phyloP scores from a whole-genome alignment of 2,329 filamentous ascomycete species.

The Ophiosphaerella herpotricha region DNA sequence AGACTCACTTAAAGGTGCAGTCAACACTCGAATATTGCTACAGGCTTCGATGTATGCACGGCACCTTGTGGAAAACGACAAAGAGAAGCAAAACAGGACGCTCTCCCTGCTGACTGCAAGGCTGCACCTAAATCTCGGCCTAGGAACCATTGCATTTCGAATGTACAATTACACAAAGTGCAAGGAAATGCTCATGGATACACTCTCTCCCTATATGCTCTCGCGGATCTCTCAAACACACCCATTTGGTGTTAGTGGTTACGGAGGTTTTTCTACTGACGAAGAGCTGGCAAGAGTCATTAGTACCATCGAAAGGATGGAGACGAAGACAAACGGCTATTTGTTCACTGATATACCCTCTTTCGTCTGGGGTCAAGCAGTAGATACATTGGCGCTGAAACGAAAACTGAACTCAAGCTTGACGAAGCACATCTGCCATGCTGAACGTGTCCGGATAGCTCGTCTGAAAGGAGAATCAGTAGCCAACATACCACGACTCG shows the following conservation, averaged over 20 bases:
- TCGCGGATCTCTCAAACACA: slow-evolving; percentile 39
- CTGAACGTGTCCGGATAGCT: slow-evolving; percentile 39
- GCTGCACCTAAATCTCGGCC: slow-evolving; percentile 37
- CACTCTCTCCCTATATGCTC: slow-evolving; percentile 35
- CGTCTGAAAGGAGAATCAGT: slow-evolving; percentile 32
- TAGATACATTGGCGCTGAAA: slow-evolving; percentile 31
- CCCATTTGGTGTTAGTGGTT: slow-evolving; percentile 37
- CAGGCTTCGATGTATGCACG: slow-evolving; percentile 37
- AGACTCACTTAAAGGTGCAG: slow-evolving; percentile 3
- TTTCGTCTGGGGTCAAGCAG: slow-evolving; percentile 35
- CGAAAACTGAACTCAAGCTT: slow-evolving; percentile 30
- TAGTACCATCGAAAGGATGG: slow-evolving; percentile 35
- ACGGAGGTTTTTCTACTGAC: slow-evolving; percentile 33
- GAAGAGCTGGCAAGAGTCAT: slow-evolving; percentile 35
- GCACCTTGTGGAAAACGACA: slow-evolving; percentile 28
- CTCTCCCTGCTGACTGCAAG: slow-evolving; percentile 40
- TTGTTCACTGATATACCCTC: slow-evolving; percentile 30
- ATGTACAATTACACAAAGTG: slow-evolving; percentile 31
- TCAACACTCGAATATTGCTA: slow-evolving; percentile 25
- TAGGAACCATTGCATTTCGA: slow-evolving; percentile 36
- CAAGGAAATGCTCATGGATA: slow-evolving; percentile 44
- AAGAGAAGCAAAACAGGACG: slow-evolving; percentile 30
- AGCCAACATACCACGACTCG: slow-evolving; percentile 22
- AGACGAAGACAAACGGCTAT: slow-evolving; percentile 28
- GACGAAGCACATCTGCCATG: slow-evolving; percentile 37